Evolutionary conservation across 805 yeast genomes (phyloP), one percentile per base, ranked within the genome.

Genomic region (Hanseniaspora vineae): DNA sequence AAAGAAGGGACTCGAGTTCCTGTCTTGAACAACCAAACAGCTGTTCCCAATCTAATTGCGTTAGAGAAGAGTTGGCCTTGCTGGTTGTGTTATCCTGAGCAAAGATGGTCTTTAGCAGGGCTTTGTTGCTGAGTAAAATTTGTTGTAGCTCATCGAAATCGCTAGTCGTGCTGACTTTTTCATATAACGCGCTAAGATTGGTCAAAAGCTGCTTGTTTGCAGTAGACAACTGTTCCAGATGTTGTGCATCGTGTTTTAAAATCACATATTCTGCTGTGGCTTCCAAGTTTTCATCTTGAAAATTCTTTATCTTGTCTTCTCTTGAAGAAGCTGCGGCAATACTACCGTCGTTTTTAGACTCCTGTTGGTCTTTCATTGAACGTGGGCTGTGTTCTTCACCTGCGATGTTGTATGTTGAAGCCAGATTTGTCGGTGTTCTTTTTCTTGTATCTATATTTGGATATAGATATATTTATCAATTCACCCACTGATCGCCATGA

Each of bases 141-240:
- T 59, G 61, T 10, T 55, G 54, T 35, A 62, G 54, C 51, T 61
- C 66, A 47, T 61, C 61, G 46, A 59, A 56, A 49, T 60, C 60
- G 35, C 56, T 53, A 9, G 61, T 58, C 46, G 56, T 55, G 44
- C 57, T 59, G n/a, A 62, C 44, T 42, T 58, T 56, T 35, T 51
- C 46, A 46, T 59, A 60, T 31, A 62, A 53, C 46, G 52, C 48
- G 44, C 52, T 55, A 45, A 61, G 47, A 48, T 58, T 54, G 46
- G 55, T 57, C 10, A 49, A 39, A 31, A 60, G 50, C 44, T 55
- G 51, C 44, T 53, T 51, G 33, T 54, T 55, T 43, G 54, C 55
- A 23, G 47, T 15, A 35, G 56, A 44, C 19, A 52, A 49, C 39
- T 51, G 49, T 42, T 58, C 59, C 18, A 61, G 40, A 39, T 58